phyloP scores from a whole-genome alignment of 805 yeast species.

The Phaffomyces thermotolerans region DNA sequence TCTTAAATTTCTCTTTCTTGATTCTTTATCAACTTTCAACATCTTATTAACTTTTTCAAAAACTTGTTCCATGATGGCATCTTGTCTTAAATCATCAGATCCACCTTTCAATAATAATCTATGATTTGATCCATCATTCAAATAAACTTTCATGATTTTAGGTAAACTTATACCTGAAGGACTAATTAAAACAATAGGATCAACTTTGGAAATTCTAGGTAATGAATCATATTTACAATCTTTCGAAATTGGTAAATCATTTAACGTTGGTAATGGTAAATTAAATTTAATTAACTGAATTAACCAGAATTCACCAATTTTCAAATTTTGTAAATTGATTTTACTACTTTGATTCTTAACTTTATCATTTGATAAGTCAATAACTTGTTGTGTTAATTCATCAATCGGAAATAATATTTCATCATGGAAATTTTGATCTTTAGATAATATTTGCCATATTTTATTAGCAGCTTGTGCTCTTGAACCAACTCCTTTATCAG shows the following conservation, averaged over 20 bases:
- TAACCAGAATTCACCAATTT: conserved; percentile 53
- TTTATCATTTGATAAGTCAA: conserved; percentile 44
- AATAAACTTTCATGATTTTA: conserved; percentile 52
- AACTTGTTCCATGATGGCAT: conserved; percentile 96
- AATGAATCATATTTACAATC: conserved; percentile 38
- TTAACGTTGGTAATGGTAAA: conserved; percentile 64
- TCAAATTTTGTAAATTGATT: conserved; percentile 27
- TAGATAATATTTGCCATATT: conserved; percentile 37
- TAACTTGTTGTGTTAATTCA: conserved; percentile 41
- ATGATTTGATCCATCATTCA: conserved; percentile 53
- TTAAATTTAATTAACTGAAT: conserved; percentile 32
- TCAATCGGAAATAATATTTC: conserved; percentile 39
- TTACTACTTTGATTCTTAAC: conserved; percentile 21
- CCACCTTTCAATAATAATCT: conserved; percentile 74
- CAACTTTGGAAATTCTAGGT: conserved; percentile 42
- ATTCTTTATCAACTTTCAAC: conserved; percentile 45
- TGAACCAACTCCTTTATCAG: conserved; percentile 35
- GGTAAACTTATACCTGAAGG: conserved; percentile 84
- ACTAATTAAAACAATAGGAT: conserved; percentile 50
- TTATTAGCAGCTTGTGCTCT: conserved; percentile 45
- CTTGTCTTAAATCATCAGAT: conserved; percentile 89
- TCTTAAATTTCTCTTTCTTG: conserved; percentile 49
- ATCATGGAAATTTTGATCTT: conserved; percentile 20
- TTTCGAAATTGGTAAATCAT: conserved; percentile 35
- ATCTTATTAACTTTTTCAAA: conserved; percentile 77